Conservation (phyloP, 768 basidiomycete species). For the Mycena capillaripes region DNA sequence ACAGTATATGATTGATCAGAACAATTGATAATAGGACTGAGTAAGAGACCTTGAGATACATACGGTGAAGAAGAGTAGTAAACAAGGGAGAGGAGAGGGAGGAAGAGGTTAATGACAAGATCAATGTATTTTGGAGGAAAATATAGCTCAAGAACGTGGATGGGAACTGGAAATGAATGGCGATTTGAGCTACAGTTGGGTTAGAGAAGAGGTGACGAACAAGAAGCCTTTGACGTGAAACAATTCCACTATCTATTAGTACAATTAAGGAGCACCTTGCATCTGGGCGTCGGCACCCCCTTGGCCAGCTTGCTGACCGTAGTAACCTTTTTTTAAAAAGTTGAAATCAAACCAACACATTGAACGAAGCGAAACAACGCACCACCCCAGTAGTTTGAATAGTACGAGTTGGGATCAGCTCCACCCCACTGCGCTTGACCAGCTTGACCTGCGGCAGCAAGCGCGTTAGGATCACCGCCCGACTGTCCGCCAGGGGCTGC, state of each 20-base stretch:
- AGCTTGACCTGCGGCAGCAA: conserved; percentile 66
- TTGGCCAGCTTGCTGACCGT: conserved; percentile 80
- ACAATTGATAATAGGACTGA: conserved; percentile 26
- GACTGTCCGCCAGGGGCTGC: conserved; percentile 70
- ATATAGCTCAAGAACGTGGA: conserved; percentile 30
- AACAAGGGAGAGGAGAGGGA: conserved; percentile 32
- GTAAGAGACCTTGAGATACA: conserved; percentile 43
- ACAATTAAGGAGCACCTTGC: conserved; percentile 61
- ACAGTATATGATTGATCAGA: conserved; percentile 15
- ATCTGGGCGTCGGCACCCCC: conserved; percentile 69
- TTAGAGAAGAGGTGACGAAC: conserved; percentile 37
- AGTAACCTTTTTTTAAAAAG: conserved; percentile 71
- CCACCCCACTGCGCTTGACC: conserved; percentile 85
- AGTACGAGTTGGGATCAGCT: conserved; percentile 81
- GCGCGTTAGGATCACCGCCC: conserved; percentile 66
- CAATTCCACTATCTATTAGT: conserved; percentile 33
- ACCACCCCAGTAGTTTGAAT: conserved; percentile 91
- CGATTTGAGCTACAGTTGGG: conserved; percentile 37
- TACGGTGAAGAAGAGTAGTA: conserved; percentile 39
- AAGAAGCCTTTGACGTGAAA: conserved; percentile 28
- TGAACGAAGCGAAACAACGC: conserved; percentile 42
- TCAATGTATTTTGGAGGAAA: conserved; percentile 27
- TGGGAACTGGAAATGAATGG: conserved; percentile 33
- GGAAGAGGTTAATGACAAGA: conserved; percentile 32
- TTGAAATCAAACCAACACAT: conserved; percentile 25